Base-by-base conservation (phyloP, 345 rosid species). In the Pistacia vera region DNA sequence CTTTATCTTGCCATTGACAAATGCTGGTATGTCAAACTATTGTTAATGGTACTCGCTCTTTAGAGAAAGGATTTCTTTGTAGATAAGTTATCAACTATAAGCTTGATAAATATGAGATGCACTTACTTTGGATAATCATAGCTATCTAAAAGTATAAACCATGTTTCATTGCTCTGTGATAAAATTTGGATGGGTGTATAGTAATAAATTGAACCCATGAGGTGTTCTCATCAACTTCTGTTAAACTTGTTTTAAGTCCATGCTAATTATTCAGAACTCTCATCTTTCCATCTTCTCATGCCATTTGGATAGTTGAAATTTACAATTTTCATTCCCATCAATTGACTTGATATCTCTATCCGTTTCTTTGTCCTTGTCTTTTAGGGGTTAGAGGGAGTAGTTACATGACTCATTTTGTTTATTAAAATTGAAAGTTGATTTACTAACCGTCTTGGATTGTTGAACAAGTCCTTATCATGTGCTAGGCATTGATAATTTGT, bases 1-100 rank as follows among this genome's bases (percentile, higher is more conserved):
- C 97, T 89, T 96, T 81, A 68, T 96, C 75, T 83, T 92, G 86
- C 99, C 99, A 30, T 85, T 91, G 38, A 72, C 85, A 75, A 90
- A 92, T 78, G 87, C 90, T 20, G 97, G 98, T 96, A 81, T 51
- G 80, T 63, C 62, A 22, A 58, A 20, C 48, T 75, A 17, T 49
- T 16, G 12, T 4, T 38, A 14, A 0, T 14, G 22, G 49, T 16
- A 11, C 22, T 25, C 14, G 22, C 4, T 56, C 30, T 10, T 16
- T 13, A 48, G 11, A 58, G 33, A 38, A n/a, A 5, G 8, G 16
- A 16, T 59, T 51, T 51, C 9, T 41, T 41, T 41, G 46, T 41
- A 1, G 6, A 7, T 7, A 41, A 41, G 46, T 30, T 30, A 30
- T 30, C 33, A 30, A 30, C 33, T 30, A 30, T 30, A 30, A 30